Conservation (phyloP, 1,284 basidiomycete genomes). For the Trametes sp. region DNA sequence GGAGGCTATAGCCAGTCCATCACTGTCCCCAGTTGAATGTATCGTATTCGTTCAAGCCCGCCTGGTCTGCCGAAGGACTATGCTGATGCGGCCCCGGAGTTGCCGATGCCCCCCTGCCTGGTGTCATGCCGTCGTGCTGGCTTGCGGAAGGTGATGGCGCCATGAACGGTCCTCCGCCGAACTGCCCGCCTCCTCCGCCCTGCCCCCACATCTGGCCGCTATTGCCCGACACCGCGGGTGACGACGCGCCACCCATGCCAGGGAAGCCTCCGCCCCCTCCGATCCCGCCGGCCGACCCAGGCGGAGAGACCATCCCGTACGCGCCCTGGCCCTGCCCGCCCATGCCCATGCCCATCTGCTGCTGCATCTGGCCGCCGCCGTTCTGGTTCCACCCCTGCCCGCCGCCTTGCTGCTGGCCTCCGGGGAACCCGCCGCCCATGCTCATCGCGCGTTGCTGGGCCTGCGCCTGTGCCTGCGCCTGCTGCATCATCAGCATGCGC, state of each 20-base stretch:
- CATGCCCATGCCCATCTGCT: slow-evolving; percentile 19
- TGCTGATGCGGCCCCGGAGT: slow-evolving; percentile 40
- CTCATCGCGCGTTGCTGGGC: slow-evolving; percentile 31
- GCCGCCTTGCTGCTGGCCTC: slow-evolving; percentile 18
- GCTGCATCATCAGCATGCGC: slow-evolving; percentile 52
- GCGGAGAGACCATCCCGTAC: slow-evolving; percentile 54
- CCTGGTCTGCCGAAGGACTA: slow-evolving; percentile 36
- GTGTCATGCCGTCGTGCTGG: slow-evolving; percentile 36
- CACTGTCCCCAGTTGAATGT: slow-evolving; percentile 40
- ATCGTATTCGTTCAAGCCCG: slow-evolving; percentile 37
- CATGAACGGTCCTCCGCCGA: slow-evolving; percentile 33
- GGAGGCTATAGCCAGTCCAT: not conserved
- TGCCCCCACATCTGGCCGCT: slow-evolving; percentile 34
- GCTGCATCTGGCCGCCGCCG: slow-evolving; percentile 39
- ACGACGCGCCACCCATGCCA: slow-evolving; percentile 31
- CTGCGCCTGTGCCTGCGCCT: slow-evolving; percentile 39
- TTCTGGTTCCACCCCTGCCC: slow-evolving; percentile 12
- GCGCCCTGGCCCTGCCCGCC: slow-evolving; percentile 16
- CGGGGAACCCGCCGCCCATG: slow-evolving; percentile 26
- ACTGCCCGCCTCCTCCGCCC: slow-evolving; percentile 28
- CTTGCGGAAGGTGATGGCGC: slow-evolving; percentile 39
- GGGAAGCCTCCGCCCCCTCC: slow-evolving; percentile 21
- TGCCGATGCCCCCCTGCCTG: slow-evolving; percentile 38
- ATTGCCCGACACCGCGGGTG: slow-evolving; percentile 23
- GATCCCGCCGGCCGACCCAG: slow-evolving; percentile 32